Evolutionary conservation across 225 moss, liverwort and hornwort genomes (phyloP), one percentile per base, ranked within the genome.

Genomic region (Lunularia cruciata): DNA sequence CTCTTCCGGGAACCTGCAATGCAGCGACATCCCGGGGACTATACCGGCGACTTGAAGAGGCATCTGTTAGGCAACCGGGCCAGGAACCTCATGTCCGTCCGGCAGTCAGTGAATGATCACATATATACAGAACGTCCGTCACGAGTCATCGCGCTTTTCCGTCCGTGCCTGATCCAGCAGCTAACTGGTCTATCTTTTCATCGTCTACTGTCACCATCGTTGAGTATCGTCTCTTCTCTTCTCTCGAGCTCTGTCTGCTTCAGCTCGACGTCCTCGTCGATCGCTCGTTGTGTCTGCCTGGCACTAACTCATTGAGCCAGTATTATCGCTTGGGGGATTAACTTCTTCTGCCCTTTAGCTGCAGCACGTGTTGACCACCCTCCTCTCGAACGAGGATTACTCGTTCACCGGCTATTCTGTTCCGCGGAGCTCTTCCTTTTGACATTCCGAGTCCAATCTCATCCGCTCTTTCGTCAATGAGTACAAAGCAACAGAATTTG

Each of bases 331-430:
- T 31, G 1, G 4, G 18, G 16, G 14, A 16, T 57, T 43, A 43
- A 57, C 59, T 36, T 35, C 22, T 16, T n/a, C 1, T 20, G 13
- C 20, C 48, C 0, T 36, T n/a, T 3, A 2, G 37, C 7, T 5
- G 35, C 34, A 18, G 35, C 59, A 59, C 59, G 59, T 59, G 59
- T 59, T 36, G n/a, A n/a, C n/a, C n/a, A n/a, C 8, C 18, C 4
- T 59, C 37, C 59, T 34, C 19, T 19, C 59, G 3, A 36, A 36
- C n/a, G 18, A 32, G 35, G 35, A 35, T 59, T n/a, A n/a, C 59
- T 19, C 9, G 22, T n/a, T 35, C 37, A n/a, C 35, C n/a, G 37
- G 59, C 35, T 18, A n/a, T n/a, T n/a, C n/a, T n/a, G n/a, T n/a
- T n/a, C n/a, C n/a, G n/a, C n/a, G 13, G 34, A 5, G 19, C 14